Conservation (phyloP, 352 stramenopile genomes). For the Globisporangium takayamanum region DNA sequence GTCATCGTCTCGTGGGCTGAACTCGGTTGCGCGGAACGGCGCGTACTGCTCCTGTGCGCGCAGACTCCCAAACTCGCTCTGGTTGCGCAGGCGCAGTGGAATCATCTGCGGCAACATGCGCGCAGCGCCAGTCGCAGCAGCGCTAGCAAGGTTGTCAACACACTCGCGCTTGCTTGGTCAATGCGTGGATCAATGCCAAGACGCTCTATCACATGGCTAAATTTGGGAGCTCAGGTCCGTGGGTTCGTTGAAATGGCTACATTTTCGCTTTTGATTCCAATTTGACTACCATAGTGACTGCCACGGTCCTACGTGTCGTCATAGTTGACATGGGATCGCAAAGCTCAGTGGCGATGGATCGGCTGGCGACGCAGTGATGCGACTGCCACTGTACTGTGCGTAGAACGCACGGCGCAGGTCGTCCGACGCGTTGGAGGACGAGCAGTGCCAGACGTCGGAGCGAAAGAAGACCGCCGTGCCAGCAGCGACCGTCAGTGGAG, state of each 20-base stretch:
- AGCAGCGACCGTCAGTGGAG: conserved; percentile 23
- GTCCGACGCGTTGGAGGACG: conserved; percentile 45
- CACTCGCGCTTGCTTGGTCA: too few species aligned
- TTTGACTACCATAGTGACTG: too few species aligned
- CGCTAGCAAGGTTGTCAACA: too few species aligned
- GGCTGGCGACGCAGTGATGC: conserved; percentile 36
- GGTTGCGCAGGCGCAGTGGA: conserved; percentile 39
- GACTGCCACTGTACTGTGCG: conserved; percentile 49
- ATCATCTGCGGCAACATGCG: conserved; percentile 26
- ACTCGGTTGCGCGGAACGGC: conserved; percentile 41
- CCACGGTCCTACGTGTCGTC: too few species aligned
- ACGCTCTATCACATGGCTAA: too few species aligned
- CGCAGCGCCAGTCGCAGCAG: neutral
- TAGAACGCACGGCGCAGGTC: conserved; percentile 52
- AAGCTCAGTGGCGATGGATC: conserved; percentile 51
- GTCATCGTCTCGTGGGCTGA: conserved; percentile 20
- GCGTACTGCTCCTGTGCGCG: conserved; percentile 37
- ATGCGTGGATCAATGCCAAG: too few species aligned
- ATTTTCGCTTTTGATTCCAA: neutral
- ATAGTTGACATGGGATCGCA: conserved; percentile 37
- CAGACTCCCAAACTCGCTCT: conserved; percentile 18
- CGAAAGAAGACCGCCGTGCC: conserved; percentile 59
- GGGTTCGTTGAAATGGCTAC: too few species aligned
- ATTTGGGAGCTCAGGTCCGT: too few species aligned
- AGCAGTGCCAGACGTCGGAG: conserved; percentile 72